phyloP scores from a whole-genome alignment of 345 rosid species.

The Gossypioides kirkii region DNA sequence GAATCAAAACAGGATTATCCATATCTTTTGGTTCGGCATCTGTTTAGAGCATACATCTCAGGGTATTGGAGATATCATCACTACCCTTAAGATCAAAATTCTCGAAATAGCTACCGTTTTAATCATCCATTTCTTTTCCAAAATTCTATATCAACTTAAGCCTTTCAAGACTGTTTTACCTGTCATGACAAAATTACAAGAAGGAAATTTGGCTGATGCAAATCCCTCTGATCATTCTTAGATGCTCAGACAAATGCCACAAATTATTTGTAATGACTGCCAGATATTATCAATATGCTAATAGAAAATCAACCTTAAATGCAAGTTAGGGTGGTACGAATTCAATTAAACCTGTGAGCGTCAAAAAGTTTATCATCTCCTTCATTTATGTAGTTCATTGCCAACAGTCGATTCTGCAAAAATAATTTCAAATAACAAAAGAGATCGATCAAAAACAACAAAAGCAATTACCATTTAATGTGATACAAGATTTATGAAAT shows the following conservation, averaged over 20 bases:
- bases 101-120: not conserved
- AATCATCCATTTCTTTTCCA: not conserved
- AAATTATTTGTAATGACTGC: not conserved
- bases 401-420: constrained; percentile 92
- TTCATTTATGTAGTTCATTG: constrained; percentile 95
- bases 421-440: constrained; percentile 16
- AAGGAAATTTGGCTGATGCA: not conserved
- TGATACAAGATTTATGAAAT: not conserved
- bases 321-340: not conserved
- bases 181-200: not conserved
- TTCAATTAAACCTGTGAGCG: constrained; percentile 79
- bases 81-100: not conserved
- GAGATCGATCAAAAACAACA: not conserved
- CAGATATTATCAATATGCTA: not conserved
- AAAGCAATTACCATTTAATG: not conserved
- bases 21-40: not conserved
- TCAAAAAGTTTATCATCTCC: constrained; percentile 93
- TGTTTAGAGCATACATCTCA: not conserved
- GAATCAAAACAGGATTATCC: too few relatives aligned
- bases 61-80: not conserved
- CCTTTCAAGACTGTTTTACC: not conserved
- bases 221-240: not conserved
- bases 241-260: not conserved
- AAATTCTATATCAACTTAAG: not conserved
- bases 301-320: not conserved